Evolutionary conservation across 345 rosid genomes (phyloP).

Genomic region (Brassica juncea): DNA sequence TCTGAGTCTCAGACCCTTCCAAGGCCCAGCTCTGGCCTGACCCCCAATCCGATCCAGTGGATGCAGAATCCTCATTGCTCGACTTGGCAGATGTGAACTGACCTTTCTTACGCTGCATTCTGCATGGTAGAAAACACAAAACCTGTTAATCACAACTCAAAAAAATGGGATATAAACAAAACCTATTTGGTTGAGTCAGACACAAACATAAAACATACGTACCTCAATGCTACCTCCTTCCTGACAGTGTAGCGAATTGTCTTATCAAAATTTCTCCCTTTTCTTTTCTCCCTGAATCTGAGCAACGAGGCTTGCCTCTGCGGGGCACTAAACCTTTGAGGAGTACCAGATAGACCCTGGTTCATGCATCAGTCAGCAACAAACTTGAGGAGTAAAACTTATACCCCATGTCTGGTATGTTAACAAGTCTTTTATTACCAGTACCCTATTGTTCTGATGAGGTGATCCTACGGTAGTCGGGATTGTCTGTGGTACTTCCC

Average conservation of each 20-base stretch:
- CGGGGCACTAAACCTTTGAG: slow-evolving; percentile 56
- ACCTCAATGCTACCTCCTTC: slow-evolving; percentile 70
- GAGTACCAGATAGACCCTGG: slow-evolving; percentile 52
- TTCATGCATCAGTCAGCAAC: slow-evolving; percentile 34
- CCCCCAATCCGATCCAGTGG: slow-evolving; percentile 51
- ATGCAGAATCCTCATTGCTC: slow-evolving; percentile 56
- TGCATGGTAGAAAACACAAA: slow-evolving; percentile 27
- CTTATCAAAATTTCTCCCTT: slow-evolving; percentile 66
- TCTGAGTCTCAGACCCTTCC: slow-evolving; percentile 54
- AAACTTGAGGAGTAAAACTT: slow-evolving; percentile 2
- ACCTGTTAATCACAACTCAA: background rate
- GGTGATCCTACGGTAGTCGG: slow-evolving; percentile 39
- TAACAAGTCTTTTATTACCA: slow-evolving; percentile 12
- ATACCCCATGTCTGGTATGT: slow-evolving; percentile 3
- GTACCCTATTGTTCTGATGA: slow-evolving; percentile 51
- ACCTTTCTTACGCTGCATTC: slow-evolving; percentile 71
- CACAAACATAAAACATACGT: slow-evolving; percentile 12
- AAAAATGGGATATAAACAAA: slow-evolving; percentile 4
- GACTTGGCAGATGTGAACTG: slow-evolving; percentile 63
- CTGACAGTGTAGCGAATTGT: slow-evolving; percentile 62
- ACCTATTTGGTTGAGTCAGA: background rate
- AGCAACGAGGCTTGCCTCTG: slow-evolving; percentile 60
- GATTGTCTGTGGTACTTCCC: slow-evolving; percentile 51
- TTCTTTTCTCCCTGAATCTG: slow-evolving; percentile 63
- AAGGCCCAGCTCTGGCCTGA: slow-evolving; percentile 52